phyloP scores from a whole-genome alignment of 176 grass and related monocot species.

The Thinopyrum elongatum region DNA sequence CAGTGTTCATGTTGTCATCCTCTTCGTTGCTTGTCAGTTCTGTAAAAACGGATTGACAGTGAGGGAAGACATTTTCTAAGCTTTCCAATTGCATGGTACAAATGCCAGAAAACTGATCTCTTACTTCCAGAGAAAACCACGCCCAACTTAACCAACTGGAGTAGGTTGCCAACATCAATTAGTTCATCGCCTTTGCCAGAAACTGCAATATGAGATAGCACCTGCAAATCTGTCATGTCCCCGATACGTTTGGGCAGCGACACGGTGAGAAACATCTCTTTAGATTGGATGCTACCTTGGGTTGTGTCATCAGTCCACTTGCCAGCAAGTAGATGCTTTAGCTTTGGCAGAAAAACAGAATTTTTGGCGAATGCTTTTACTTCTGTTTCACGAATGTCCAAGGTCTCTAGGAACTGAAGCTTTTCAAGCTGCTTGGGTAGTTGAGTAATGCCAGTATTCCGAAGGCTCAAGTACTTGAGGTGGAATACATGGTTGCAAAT shows the following conservation, averaged over 20 bases:
- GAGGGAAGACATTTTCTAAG: background rate
- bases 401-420: conserved; percentile 18
- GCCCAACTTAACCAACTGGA: background rate
- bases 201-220: background rate
- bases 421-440: conserved; percentile 6
- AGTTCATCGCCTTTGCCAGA: background rate
- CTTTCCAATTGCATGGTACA: background rate
- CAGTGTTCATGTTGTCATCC: background rate
- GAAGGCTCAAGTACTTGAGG: conserved; percentile 6
- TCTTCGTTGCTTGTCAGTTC: too few relatives aligned
- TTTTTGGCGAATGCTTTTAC: background rate
- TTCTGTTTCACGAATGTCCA: conserved; percentile 28
- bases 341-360: background rate
- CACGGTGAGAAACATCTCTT: background rate
- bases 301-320: background rate
- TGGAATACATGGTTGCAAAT: background rate
- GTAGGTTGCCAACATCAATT: background rate
- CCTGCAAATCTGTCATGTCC: background rate
- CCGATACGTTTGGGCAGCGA: background rate
- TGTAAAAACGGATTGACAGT: background rate
- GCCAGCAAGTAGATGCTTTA: conserved; percentile 14
- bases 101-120: background rate
- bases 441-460: background rate
- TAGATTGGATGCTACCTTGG: background rate
- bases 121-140: background rate